Evolutionary conservation across 1,284 basidiomycete species (phyloP), one percentile per base, ranked within the genome.

Genomic region (Wallemia mellicola): DNA sequence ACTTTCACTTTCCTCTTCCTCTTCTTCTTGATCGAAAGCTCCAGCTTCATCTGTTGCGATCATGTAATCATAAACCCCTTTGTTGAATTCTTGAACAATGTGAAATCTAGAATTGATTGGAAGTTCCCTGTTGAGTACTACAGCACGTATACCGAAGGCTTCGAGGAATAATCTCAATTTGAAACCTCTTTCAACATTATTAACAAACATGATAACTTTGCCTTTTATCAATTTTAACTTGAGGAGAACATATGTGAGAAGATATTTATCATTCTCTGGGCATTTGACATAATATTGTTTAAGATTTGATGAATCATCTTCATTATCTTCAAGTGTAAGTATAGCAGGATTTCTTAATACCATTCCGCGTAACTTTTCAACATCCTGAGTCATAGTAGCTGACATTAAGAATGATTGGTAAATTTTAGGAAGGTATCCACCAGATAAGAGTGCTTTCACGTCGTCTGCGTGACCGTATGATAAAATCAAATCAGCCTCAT

Each of bases 51-150:
- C 94, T 1, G 91, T 95, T 0, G 94, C 94, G 61, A 99, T 94
- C 62, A 98, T 91, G 68, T 96, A 96, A 68, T 98, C 89, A 67
- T 96, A 98, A 14, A 92, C 86, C 5, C 94, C 94, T 66, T 89
- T 87, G 72, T 99, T 96, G 69, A 99, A 99, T 71, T 96, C 92
- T 67, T 99, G 89, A 1, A 99, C 92, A 2, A 86, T 84, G 68
- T 98, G 94, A 67, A 92, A 96, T 79, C 89, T 77, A 25, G 87
- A 92, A 67, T 95, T 96, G 61, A 96, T 73, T 0, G 94, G 94
- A 57, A 99, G 72, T 71, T 98, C 94, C 19, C 87, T 87, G 67
- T 99, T 96, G 38, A 99, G 76, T 0, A 99, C 91, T 65, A 91
- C 96, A 63, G 83, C 84, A 69, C 89, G 88, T 68, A 98, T 84